Evolutionary conservation across 352 stramenopile species (phyloP).

Genomic region (Phytophthora nicotianae): DNA sequence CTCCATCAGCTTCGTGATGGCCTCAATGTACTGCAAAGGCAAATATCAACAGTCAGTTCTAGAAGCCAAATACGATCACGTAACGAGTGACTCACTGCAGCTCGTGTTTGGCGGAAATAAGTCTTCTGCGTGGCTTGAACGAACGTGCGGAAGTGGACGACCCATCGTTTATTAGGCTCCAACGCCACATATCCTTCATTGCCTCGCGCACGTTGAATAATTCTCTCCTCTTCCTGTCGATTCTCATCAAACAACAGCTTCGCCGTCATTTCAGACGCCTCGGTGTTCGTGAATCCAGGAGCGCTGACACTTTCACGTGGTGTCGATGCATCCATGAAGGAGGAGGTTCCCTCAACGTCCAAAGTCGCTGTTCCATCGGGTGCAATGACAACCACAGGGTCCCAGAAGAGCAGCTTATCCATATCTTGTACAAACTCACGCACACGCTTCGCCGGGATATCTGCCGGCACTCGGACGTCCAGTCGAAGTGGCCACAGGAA

Average conservation of each 20-base stretch:
- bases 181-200: constrained; percentile 61
- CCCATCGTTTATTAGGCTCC: constrained; percentile 50
- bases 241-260: constrained; percentile 58
- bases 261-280: constrained; percentile 18
- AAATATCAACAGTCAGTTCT: constrained; percentile 12
- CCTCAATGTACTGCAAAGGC: constrained; percentile 62
- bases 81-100: constrained; percentile 31
- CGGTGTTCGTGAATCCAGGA: constrained; percentile 8
- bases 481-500: constrained; percentile 62
- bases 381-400: constrained; percentile 35
- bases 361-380: constrained; percentile 29
- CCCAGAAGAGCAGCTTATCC: constrained; percentile 58
- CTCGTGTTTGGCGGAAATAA: constrained; percentile 57
- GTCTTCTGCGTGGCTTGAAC: constrained; percentile 49
- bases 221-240: constrained; percentile 50
- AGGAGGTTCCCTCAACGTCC: constrained; percentile 27
- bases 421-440: constrained; percentile 71
- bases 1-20: constrained; percentile 69
- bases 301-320: constrained; percentile 21
- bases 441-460: constrained; percentile 39
- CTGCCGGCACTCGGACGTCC: constrained; percentile 48
- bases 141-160: constrained; percentile 64
- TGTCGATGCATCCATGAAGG: constrained; percentile 36
- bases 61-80: not conserved
- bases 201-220: constrained; percentile 54